Evolutionary conservation across 2,329 filamentous ascomycete species (phyloP).

Genomic region (Diaporthe capsici): DNA sequence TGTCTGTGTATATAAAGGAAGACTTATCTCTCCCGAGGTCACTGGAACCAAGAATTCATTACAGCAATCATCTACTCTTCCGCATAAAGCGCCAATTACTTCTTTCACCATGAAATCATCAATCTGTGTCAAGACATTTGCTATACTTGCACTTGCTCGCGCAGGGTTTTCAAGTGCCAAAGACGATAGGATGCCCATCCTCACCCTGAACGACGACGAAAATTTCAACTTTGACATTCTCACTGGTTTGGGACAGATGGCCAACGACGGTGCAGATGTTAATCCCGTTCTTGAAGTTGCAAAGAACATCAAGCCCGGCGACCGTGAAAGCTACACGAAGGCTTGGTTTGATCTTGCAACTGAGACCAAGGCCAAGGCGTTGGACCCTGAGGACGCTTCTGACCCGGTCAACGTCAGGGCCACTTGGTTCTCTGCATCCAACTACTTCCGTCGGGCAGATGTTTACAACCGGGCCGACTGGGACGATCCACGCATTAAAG

Average conservation of each 20-base stretch:
- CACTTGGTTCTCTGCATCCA: conserved; percentile 53
- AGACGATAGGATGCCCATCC: neutral
- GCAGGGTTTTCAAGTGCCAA: neutral
- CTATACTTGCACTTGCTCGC: neutral
- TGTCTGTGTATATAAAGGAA: neutral
- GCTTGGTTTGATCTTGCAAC: conserved; percentile 8
- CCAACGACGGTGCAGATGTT: conserved; percentile 15
- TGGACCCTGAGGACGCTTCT: conserved; percentile 7
- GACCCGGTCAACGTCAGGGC: conserved; percentile 9
- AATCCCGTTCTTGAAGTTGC: neutral
- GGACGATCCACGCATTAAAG: conserved; percentile 56
- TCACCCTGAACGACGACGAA: neutral
- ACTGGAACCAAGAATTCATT: neutral
- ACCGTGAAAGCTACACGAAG: neutral
- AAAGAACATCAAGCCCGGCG: conserved; percentile 9
- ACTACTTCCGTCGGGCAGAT: conserved; percentile 59
- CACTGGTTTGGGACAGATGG: conserved; percentile 10
- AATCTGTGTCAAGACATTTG: neutral
- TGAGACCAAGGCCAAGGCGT: conserved; percentile 17
- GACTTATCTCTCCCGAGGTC: neutral
- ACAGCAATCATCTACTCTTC: neutral
- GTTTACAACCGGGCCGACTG: conserved; percentile 58
- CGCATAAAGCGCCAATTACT: neutral
- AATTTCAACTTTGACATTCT: conserved; percentile 17
- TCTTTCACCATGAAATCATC: neutral